These are phyloP conservation scores for Caloboletus firmus DNA, from an alignment of 1,284 basidiomycete species.

Conservation along the genomic window DNA sequence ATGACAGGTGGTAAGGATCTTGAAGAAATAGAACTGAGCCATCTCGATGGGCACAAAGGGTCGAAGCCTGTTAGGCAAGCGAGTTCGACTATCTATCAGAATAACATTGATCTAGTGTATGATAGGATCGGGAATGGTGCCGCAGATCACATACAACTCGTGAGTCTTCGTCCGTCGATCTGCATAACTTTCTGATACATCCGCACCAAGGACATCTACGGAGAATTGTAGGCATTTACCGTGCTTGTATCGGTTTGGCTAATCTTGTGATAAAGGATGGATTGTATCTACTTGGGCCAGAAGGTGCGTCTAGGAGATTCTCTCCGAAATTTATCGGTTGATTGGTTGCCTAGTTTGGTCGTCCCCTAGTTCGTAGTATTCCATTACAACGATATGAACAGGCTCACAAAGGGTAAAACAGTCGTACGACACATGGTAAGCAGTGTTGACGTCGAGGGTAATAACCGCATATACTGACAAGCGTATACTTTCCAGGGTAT, in stretches of 20 bases:
- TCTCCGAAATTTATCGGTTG: not conserved
- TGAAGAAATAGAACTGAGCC: constrained; percentile 78
- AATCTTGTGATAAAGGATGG: constrained; percentile 58
- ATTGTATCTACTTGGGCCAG: constrained; percentile 92
- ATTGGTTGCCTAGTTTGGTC: constrained; percentile 41
- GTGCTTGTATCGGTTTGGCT: not conserved
- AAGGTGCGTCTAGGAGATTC: constrained; percentile 53
- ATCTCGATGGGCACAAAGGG: constrained; percentile 85
- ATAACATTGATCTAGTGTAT: not conserved
- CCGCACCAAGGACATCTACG: constrained; percentile 78
- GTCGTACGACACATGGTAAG: constrained; percentile 60
- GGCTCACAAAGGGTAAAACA: constrained; percentile 25
- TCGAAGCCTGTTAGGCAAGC: constrained; percentile 67
- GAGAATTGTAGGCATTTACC: constrained; percentile 61
- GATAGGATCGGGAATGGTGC: constrained; percentile 84
- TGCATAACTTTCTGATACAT: not conserved
- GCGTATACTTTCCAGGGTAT: constrained; percentile 48
- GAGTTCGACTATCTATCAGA: not conserved
- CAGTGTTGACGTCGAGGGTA: not conserved
- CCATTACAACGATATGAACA: not conserved
- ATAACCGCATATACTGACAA: not conserved
- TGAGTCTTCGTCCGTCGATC: constrained; percentile 36
- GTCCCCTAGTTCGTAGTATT: constrained; percentile 42
- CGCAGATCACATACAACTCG: constrained; percentile 85
- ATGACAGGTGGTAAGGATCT: constrained; percentile 81